A percentile compares a stretch with the other conserved stretches of the same genome.
These are phyloP conservation scores for Colletotrichum camelliae DNA, from an alignment of 2,329 filamentous ascomycete genomes.

Conservation along the genomic window DNA sequence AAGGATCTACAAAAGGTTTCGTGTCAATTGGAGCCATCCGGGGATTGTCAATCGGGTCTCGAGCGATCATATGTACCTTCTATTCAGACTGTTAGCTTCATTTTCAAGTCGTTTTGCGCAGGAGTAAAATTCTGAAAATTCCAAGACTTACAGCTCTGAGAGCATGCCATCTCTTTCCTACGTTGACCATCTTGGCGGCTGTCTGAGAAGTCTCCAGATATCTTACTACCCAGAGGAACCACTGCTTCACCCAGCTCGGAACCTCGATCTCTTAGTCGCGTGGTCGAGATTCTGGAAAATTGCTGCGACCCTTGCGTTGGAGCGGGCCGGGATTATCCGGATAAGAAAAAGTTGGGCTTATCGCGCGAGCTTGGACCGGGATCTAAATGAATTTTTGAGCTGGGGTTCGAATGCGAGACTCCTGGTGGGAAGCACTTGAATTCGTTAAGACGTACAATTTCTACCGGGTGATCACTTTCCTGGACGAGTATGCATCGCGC, in stretches of 20 bases:
- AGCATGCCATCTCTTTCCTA: conserved; percentile 67
- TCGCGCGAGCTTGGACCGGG: neutral
- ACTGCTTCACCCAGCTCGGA: neutral
- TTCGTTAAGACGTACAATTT: neutral
- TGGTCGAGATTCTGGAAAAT: conserved; percentile 20
- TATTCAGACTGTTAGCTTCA: conserved; percentile 14
- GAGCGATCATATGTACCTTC: conserved; percentile 19
- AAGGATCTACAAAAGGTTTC: conserved; percentile 64
- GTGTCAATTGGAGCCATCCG: conserved; percentile 24
- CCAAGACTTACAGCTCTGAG: conserved; percentile 68
- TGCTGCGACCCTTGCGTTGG: conserved; percentile 15
- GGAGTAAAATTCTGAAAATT: neutral
- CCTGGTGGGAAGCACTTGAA: neutral
- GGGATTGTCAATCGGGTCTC: neutral
- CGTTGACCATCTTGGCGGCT: conserved; percentile 49
- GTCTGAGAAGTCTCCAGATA: neutral
- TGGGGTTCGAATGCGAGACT: neutral
- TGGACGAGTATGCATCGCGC: conserved; percentile 47
- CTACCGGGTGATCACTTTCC: too few species aligned
- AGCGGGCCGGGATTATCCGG: conserved; percentile 16
- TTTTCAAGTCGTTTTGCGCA: neutral
- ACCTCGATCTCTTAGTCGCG: conserved; percentile 2
- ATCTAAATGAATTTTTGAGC: conserved; percentile 8
- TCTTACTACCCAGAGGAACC: neutral
- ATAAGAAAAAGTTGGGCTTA: conserved; percentile 9